phyloP scores from a whole-genome alignment of 495 filamentous ascomycete species.

The Aspergillus affinis region DNA sequence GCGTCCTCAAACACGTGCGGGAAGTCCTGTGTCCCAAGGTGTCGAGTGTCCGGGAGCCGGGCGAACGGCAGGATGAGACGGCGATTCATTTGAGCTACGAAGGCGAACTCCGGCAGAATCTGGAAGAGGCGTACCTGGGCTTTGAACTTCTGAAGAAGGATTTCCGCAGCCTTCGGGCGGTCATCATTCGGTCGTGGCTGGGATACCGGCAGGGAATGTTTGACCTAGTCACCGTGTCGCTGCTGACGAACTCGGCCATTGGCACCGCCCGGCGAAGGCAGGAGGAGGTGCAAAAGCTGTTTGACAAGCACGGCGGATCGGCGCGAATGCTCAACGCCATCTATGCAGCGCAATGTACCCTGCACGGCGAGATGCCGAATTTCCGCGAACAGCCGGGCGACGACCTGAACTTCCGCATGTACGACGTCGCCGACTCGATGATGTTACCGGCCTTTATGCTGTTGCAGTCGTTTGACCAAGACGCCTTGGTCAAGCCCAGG shows the following conservation, averaged over 20 bases:
- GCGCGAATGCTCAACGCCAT: not conserved
- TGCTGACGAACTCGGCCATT: not conserved
- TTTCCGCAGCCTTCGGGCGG: not conserved
- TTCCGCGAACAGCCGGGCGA: not conserved
- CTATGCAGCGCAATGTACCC: not conserved
- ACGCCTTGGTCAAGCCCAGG: not conserved
- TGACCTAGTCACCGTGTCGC: not conserved
- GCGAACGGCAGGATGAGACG: too few relatives aligned
- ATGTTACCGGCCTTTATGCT: not conserved
- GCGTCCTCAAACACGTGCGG: not conserved
- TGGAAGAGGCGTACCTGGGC: not conserved
- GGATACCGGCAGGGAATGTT: not conserved
- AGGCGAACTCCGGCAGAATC: not conserved
- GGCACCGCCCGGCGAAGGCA: not conserved
- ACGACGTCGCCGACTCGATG: not conserved
- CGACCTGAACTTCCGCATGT: not conserved
- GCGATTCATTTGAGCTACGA: too few relatives aligned
- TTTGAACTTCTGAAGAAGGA: not conserved
- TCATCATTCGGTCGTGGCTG: not conserved
- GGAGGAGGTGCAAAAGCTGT: not conserved
- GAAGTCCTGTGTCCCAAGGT: not conserved
- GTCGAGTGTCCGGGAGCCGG: not conserved
- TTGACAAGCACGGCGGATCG: not conserved
- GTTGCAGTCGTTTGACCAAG: not conserved
- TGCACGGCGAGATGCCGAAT: not conserved